Evolutionary conservation across 1,284 basidiomycete genomes (phyloP).

Genomic region (Tausonia pullulans): DNA sequence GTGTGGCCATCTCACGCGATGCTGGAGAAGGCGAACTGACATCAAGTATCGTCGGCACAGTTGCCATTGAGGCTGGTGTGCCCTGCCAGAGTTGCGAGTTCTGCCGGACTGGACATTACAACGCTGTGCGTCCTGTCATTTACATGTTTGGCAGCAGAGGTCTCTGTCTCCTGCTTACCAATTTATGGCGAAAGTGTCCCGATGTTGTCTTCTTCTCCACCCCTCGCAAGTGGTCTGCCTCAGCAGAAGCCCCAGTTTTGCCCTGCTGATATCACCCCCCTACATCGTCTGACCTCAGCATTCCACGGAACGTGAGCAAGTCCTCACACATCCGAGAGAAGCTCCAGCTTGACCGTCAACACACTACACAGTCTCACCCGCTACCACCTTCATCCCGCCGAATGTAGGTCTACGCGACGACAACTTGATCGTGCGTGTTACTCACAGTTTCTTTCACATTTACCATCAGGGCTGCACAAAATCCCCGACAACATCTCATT

Average conservation of each 20-base stretch:
- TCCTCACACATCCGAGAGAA: too few relatives aligned
- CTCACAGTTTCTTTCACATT: not conserved
- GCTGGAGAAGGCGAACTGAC: too few relatives aligned
- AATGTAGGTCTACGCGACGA: too few relatives aligned
- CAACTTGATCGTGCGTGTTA: too few relatives aligned
- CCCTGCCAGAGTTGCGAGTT: slow-evolving; percentile 41
- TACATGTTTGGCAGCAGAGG: not conserved
- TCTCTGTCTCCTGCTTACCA: not conserved
- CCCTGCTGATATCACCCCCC: not conserved
- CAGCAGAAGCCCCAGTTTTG: not conserved
- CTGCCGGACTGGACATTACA: slow-evolving; percentile 43
- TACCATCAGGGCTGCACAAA: slow-evolving; percentile 41
- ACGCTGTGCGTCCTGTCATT: slow-evolving; percentile 25
- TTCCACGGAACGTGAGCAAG: slow-evolving; percentile 8
- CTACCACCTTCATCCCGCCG: not conserved
- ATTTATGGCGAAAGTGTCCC: slow-evolving; percentile 24
- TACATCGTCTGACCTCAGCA: too few relatives aligned
- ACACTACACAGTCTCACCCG: not conserved
- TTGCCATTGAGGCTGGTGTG: slow-evolving; percentile 43
- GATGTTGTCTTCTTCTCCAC: slow-evolving; percentile 40
- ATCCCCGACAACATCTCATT: slow-evolving; percentile 38
- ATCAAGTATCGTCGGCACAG: slow-evolving; percentile 29
- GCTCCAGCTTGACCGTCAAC: too few relatives aligned
- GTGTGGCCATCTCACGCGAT: too few relatives aligned
- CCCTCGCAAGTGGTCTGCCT: slow-evolving; percentile 22